Base-by-base conservation (phyloP, 192 early-diverging fungal species). In the Podila clonocystis region DNA sequence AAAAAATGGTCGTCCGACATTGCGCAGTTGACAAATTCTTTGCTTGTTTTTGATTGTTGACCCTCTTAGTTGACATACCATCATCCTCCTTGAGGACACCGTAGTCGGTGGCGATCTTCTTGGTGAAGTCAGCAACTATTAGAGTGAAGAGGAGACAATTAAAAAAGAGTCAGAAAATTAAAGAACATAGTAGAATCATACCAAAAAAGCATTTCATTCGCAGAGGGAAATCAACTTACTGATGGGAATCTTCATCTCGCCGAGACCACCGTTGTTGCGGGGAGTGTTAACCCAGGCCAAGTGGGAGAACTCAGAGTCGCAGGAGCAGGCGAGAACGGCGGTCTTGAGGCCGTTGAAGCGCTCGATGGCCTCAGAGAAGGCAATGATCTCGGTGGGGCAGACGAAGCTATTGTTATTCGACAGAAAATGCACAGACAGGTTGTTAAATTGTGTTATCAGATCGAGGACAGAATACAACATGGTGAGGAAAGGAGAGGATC, bases 341-440 rank as follows among this genome's bases (percentile, higher is more conserved):
- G 91, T 89, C 84, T 92, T 91, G 29, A 95, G 80, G 65, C 86
- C 90, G 70, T 91, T 85, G 87, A 98, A 98, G 82, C 96, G 91
- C 17, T 89, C 89, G 69, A 89, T 88, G 74, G 91, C 90, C 84
- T 98, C 96, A 71, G 89, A 90, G 90, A 96, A 96, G 34, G 94
- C 94, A 65, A 95, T 90, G 87, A 98, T 95, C 85, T 98, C 95
- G 70, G 97, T 97, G 34, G 97, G 97, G 88, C 97, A 98, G 61
- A 94, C 92, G 67, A 94, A 94, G 58, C 77, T 80, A 48, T 58
- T 29, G 20, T 28, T 28, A 3, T 1, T 29, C 22, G 19, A 12
- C 33, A 4, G 17, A 7, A 55, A 8, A 55, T 1, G 30, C 2
- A 38, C 11, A 36, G 52, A 65, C 50, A 1, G 31, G 24, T 9